Evolutionary conservation across 306 rosid genomes (phyloP), one percentile per base, ranked within the genome.

Genomic region (Sicyos baderoa): DNA sequence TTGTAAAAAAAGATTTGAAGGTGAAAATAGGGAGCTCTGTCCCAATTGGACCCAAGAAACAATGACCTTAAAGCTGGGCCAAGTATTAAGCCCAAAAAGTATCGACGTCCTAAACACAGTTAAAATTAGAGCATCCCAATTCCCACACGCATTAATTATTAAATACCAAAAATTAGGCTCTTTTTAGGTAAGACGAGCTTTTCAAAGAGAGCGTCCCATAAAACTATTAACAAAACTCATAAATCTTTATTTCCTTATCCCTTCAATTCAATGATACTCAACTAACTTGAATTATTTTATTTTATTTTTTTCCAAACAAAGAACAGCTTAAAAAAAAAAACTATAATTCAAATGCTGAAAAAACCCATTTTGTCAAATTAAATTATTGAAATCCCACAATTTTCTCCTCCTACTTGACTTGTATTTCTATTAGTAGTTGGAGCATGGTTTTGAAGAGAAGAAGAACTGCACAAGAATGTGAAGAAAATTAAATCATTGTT

Each of bases 91-190:
- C 70, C 70, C 54, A 65, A 44, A 44, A 44, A 65, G 22, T 15
- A 65, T 65, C 37, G 6, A 45, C 19, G 35, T 65, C 54, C 0
- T 12, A 44, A 64, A 13, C 52, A 18, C 32, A 19, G n/a, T 21
- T 57, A 59, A 29, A 27, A 12, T 21, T 2, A 19, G 70, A 64
- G 70, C 70, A 40, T 44, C 54, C n/a, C n/a, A n/a, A n/a, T n/a
- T n/a, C n/a, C 54, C 70, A 64, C 70, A 64, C 54, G 70, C 70
- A 64, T 44, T 64, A 44, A 64, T 42, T 15, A 64, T 44, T 64
- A 44, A 64, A 64, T 15, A 64, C 70, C 2, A 40, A 64, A 44
- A 64, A 64, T 18, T 5, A 19, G 53, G 8, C 9, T 11, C 2
- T 64, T 5, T 19, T 64, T 64, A 64, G 70, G 70, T 64, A 64